A percentile compares a stretch with the other conserved stretches of the same genome.
Evolutionary conservation across 2,329 filamentous ascomycete genomes (phyloP).

Genomic region (Coccinonectria pachysandricola): DNA sequence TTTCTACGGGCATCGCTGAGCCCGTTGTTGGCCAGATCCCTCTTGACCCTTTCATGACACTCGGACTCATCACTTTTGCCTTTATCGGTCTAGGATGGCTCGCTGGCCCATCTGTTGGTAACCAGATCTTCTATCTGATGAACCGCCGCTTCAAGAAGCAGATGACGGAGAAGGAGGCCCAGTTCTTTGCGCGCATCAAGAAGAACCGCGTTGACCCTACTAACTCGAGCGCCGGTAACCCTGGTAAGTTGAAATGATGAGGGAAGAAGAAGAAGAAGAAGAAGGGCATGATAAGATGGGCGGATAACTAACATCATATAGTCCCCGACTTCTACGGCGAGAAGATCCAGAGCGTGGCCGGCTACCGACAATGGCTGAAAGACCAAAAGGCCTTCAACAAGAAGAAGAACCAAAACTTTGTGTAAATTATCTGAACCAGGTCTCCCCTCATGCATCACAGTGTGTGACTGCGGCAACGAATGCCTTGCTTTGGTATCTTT

Average conservation of each 20-base stretch:
- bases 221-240: conserved; percentile 81
- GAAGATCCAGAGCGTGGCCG: conserved; percentile 87
- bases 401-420: conserved; percentile 67
- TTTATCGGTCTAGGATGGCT: conserved; percentile 82
- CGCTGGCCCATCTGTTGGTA: conserved; percentile 72
- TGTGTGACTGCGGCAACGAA: too few relatives aligned
- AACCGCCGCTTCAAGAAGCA: conserved; percentile 61
- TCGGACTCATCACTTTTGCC: conserved; percentile 69
- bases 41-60: conserved; percentile 76
- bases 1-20: conserved; percentile 65
- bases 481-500: conserved; percentile 2
- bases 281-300: too few relatives aligned
- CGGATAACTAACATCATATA: conserved; percentile 23
- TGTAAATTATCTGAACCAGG: conserved; percentile 35
- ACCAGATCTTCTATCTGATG: conserved; percentile 64
- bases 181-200: conserved; percentile 88
- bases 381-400: conserved; percentile 96
- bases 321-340: conserved; percentile 98
- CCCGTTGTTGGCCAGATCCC: conserved; percentile 60
- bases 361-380: conserved; percentile 92
- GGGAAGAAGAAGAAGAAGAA: too few relatives aligned
- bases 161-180: conserved; percentile 81
- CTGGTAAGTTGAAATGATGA: too few relatives aligned
- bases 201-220: conserved; percentile 86
- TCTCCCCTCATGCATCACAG: too few relatives aligned